These are phyloP conservation scores for Prototheca wickerhamii DNA, from an alignment of 163 green algal genomes.

Conservation along the genomic window DNA sequence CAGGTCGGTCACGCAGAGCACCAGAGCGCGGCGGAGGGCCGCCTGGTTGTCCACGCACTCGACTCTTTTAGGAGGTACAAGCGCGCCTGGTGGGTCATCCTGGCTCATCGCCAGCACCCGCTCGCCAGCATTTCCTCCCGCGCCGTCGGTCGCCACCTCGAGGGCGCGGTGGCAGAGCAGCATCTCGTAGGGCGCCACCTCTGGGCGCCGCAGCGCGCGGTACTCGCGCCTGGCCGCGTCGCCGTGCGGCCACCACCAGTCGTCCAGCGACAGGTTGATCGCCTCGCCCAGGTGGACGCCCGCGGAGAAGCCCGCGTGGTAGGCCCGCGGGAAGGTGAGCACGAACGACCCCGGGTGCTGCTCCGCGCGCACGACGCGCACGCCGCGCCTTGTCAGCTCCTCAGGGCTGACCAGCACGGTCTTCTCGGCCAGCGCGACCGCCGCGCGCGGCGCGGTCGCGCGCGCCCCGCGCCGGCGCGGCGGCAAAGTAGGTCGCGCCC, in stretches of 20 bases:
- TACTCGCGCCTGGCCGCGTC: constrained; percentile 7
- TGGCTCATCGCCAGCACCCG: not conserved
- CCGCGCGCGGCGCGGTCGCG: not conserved
- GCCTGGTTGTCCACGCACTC: not conserved
- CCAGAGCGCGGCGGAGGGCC: not conserved
- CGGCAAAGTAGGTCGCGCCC: constrained; percentile 30
- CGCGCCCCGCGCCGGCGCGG: not conserved
- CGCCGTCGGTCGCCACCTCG: too few relatives aligned
- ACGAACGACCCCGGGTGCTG: constrained; percentile 75
- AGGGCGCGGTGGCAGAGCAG: not conserved
- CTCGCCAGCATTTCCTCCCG: not conserved
- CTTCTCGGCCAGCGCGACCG: constrained; percentile 16
- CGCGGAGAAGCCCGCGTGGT: constrained; percentile 71
- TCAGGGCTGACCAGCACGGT: constrained; percentile 36
- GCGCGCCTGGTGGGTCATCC: not conserved
- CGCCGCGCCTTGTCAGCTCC: constrained; percentile 19
- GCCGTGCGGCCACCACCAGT: constrained; percentile 53
- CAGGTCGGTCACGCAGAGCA: not conserved
- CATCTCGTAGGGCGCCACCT: not conserved
- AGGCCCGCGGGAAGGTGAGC: constrained; percentile 75
- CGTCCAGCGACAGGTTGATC: constrained; percentile 70
- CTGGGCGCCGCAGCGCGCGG: not conserved
- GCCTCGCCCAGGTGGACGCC: constrained; percentile 82
- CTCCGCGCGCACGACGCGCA: constrained; percentile 50
- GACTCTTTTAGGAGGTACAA: too few relatives aligned